A percentile compares a stretch with the other conserved stretches of the same genome.
Conservation (phyloP, 768 basidiomycete species). For the Auriscalpium orientale region DNA sequence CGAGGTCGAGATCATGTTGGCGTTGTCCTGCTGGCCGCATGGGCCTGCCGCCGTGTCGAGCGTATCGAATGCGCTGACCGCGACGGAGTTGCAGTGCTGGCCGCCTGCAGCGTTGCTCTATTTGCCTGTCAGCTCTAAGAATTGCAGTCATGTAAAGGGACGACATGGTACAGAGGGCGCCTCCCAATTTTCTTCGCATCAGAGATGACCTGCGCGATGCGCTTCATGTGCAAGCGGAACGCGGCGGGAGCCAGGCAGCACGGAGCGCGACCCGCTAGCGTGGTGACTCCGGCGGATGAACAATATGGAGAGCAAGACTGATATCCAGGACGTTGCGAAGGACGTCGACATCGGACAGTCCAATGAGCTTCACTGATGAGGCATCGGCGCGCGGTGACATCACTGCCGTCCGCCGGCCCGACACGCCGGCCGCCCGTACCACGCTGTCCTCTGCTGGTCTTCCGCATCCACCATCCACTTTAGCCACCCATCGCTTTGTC, state of each 20-base stretch:
- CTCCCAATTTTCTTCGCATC: conserved; percentile 37
- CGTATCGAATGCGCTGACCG: conserved; percentile 47
- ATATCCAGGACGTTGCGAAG: no score
- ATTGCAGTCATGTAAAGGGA: background rate
- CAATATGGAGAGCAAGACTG: conserved; percentile 21
- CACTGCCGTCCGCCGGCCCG: no score
- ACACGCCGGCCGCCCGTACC: no score
- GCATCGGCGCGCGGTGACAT: no score
- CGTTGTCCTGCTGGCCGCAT: conserved; percentile 40
- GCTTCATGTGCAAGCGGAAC: conserved; percentile 30
- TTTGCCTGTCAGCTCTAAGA: background rate
- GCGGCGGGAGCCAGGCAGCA: conserved; percentile 19
- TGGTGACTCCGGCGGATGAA: no score
- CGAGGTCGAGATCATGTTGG: conserved; percentile 44
- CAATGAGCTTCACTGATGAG: no score
- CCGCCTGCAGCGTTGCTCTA: conserved; percentile 51
- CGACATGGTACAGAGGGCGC: conserved; percentile 37
- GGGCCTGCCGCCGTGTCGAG: conserved; percentile 42
- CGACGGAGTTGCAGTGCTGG: conserved; percentile 45
- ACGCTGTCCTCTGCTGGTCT: no score
- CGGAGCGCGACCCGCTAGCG: conserved; percentile 25
- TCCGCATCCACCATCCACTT: no score
- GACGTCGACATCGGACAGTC: no score
- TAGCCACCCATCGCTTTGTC: no score
- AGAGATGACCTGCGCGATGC: conserved; percentile 38